These are phyloP conservation scores for Aspergillus kassunensis DNA, from an alignment of 495 filamentous ascomycete species.

Conservation along the genomic window DNA sequence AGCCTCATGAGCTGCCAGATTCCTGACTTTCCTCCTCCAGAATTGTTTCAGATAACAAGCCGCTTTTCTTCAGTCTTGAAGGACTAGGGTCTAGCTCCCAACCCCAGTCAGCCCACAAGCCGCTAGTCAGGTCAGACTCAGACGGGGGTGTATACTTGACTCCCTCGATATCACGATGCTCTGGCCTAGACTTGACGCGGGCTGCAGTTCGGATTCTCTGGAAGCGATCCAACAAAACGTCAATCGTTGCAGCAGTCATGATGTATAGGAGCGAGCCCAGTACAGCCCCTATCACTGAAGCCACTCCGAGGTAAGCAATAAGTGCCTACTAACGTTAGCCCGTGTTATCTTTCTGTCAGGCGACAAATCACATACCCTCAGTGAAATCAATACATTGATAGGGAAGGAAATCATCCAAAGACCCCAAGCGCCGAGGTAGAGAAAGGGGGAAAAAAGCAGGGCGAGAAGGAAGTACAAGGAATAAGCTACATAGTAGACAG, in stretches of 20 bases:
- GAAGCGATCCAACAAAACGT: slow-evolving; percentile 7
- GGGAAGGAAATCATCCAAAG: slow-evolving; percentile 36
- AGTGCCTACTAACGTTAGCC: slow-evolving; percentile 47
- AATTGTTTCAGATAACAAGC: slow-evolving; percentile 55
- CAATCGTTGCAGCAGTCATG: slow-evolving; percentile 16
- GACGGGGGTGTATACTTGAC: slow-evolving; percentile 7
- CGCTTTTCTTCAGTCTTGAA: slow-evolving; percentile 28
- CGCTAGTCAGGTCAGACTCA: slow-evolving; percentile 14
- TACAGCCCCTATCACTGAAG: slow-evolving; percentile 52
- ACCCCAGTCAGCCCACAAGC: slow-evolving; percentile 35
- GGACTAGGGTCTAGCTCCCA: slow-evolving; percentile 23
- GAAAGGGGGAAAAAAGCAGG: slow-evolving; percentile 40
- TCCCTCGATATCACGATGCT: not conserved
- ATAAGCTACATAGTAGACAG: slow-evolving; percentile 30
- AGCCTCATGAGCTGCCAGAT: slow-evolving; percentile 9
- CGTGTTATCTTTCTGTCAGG: not conserved
- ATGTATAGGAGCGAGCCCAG: slow-evolving; percentile 49
- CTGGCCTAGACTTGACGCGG: slow-evolving; percentile 7
- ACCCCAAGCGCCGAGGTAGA: slow-evolving; percentile 37
- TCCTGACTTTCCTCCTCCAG: slow-evolving; percentile 57
- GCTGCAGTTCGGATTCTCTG: not conserved
- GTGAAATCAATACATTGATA: slow-evolving; percentile 47
- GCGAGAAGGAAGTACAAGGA: slow-evolving; percentile 23
- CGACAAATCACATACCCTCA: slow-evolving; percentile 53
- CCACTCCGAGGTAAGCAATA: slow-evolving; percentile 61